phyloP scores from a whole-genome alignment of 768 basidiomycete species.

The Tulasnella sp. region DNA sequence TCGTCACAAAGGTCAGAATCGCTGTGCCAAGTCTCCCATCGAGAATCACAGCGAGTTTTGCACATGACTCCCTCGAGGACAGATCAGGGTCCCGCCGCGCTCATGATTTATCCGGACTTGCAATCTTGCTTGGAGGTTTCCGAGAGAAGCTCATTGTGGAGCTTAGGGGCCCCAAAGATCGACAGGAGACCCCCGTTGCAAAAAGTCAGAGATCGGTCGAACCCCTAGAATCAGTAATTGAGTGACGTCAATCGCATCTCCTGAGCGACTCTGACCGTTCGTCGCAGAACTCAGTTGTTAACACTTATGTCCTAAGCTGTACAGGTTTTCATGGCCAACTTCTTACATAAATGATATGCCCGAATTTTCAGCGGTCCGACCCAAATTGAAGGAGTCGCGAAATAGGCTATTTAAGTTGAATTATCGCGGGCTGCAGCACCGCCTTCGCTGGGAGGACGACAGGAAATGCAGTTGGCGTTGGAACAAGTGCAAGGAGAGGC shows the following conservation, averaged over 20 bases:
- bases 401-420: background rate
- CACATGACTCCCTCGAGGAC: background rate
- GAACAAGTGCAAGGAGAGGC: background rate
- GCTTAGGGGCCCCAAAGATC: background rate
- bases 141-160: background rate
- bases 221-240: too few relatives aligned
- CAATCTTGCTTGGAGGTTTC: background rate
- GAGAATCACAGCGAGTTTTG: background rate
- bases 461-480: background rate
- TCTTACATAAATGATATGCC: too few relatives aligned
- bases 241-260: too few relatives aligned
- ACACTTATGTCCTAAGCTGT: too few relatives aligned
- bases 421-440: background rate
- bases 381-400: background rate
- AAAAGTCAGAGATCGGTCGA: too few relatives aligned
- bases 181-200: too few relatives aligned
- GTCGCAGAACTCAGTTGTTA: too few relatives aligned
- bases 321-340: too few relatives aligned
- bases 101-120: background rate
- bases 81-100: background rate
- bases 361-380: background rate
- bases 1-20: background rate
- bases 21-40: background rate
- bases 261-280: too few relatives aligned
- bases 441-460: background rate